These are phyloP conservation scores for Nothophytophthora sp. DNA, from an alignment of 352 stramenopile species.

Conservation along the genomic window DNA sequence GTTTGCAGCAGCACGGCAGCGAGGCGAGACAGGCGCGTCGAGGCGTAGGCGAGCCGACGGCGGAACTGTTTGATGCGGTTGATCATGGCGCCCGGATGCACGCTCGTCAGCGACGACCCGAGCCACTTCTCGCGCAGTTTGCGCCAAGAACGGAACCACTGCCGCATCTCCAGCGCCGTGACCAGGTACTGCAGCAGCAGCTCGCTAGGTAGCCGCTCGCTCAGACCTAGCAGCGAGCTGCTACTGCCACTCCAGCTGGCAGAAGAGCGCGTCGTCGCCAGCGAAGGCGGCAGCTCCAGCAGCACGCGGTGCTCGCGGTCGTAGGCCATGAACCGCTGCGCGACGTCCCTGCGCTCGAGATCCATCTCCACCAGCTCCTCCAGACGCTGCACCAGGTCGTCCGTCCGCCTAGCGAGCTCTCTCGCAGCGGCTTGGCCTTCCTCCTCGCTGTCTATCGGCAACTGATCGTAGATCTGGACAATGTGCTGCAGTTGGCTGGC, in stretches of 20 bases:
- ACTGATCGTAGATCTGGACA: slow-evolving; percentile 31
- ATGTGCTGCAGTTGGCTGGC: slow-evolving; percentile 35
- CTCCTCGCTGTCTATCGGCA: slow-evolving; percentile 34
- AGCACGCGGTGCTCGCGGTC: slow-evolving; percentile 46
- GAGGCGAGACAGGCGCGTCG: slow-evolving; percentile 29
- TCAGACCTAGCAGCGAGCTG: slow-evolving; percentile 8
- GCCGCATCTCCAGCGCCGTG: slow-evolving; percentile 51
- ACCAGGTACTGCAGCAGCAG: slow-evolving; percentile 54
- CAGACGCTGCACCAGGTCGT: slow-evolving; percentile 41
- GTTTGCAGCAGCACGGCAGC: slow-evolving; percentile 11
- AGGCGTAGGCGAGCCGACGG: slow-evolving; percentile 42
- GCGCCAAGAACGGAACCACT: slow-evolving; percentile 58
- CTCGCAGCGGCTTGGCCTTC: slow-evolving; percentile 1
- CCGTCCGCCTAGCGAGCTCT: neutral
- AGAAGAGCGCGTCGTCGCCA: slow-evolving; percentile 4
- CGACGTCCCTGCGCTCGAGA: slow-evolving; percentile 42
- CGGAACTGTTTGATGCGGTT: slow-evolving; percentile 64
- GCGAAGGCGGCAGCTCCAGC: slow-evolving; percentile 21
- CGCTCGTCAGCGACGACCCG: slow-evolving; percentile 26
- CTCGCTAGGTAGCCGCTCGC: slow-evolving; percentile 41
- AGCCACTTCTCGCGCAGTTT: slow-evolving; percentile 51
- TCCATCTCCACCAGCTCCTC: slow-evolving; percentile 57
- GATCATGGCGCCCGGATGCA: slow-evolving; percentile 52
- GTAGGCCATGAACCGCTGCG: slow-evolving; percentile 39
- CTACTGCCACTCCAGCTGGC: slow-evolving; percentile 1